Conservation (phyloP, 257 asterid genomes). For the Nemophila menziesii region DNA sequence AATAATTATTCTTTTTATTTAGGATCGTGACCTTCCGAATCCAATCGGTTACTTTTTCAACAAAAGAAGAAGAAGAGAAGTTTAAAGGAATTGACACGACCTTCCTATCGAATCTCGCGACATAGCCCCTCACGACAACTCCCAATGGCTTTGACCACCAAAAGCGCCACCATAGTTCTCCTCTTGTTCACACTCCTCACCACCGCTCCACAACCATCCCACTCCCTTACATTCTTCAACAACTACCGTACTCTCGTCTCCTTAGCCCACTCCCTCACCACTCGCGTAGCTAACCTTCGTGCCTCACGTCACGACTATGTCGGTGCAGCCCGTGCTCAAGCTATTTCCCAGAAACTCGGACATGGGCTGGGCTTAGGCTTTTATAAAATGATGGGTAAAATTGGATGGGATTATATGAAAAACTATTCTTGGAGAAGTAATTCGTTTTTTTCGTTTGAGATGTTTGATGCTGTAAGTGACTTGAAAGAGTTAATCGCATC, state of each 20-base stretch:
- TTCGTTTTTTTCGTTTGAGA: constrained; percentile 24
- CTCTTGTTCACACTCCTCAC: constrained; percentile 20
- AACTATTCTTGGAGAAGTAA: constrained; percentile 51
- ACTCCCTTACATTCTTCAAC: constrained; percentile 29
- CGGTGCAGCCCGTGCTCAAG: constrained; percentile 51
- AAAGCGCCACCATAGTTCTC: constrained; percentile 19
- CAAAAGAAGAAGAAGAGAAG: too few relatives aligned
- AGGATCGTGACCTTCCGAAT: too few relatives aligned
- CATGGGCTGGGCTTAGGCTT: constrained; percentile 45
- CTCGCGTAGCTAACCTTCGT: constrained; percentile 67
- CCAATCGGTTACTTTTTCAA: too few relatives aligned
- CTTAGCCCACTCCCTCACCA: constrained; percentile 58
- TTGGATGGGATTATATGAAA: constrained; percentile 52
- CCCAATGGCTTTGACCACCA: constrained; percentile 8
- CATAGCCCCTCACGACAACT: neutral
- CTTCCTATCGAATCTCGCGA: neutral
- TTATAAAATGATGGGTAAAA: constrained; percentile 36
- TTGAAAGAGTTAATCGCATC: constrained; percentile 35
- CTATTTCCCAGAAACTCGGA: constrained; percentile 34
- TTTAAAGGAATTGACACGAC: neutral
- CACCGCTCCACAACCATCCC: constrained; percentile 10
- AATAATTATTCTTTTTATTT: too few relatives aligned
- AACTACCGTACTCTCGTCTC: constrained; percentile 41
- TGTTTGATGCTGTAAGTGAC: constrained; percentile 38
- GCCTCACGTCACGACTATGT: constrained; percentile 56